phyloP scores from a whole-genome alignment of 177 flowering plant genomes.

The Tripterygium wilfordii region DNA sequence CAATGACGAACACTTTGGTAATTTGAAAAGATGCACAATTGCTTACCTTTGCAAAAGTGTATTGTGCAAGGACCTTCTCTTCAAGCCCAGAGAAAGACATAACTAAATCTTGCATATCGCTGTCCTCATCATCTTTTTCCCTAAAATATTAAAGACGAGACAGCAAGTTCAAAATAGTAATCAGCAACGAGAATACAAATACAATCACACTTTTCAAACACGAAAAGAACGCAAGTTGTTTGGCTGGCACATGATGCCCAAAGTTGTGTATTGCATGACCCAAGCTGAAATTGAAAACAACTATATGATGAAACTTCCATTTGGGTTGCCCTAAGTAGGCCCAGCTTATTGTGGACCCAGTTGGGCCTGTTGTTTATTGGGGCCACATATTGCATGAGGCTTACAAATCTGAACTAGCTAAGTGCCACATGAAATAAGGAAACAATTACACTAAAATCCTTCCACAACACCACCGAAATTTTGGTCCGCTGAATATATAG shows the following conservation, averaged over 20 bases:
- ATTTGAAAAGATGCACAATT: background rate
- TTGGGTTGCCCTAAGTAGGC: no score
- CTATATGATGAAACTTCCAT: no score
- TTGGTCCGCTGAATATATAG: background rate
- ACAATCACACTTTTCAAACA: background rate
- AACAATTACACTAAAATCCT: background rate
- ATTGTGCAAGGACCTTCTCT: constrained; percentile 91
- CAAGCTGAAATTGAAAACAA: no score
- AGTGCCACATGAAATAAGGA: no score
- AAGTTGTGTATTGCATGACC: no score
- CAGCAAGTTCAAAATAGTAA: constrained; percentile 2
- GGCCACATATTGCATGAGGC: no score
- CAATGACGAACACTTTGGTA: no score
- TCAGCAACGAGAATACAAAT: background rate
- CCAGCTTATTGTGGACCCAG: no score
- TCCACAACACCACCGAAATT: background rate
- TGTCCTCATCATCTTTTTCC: constrained; percentile 64
- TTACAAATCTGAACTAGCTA: no score
- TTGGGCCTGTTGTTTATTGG: no score
- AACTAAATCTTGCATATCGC: constrained; percentile 66
- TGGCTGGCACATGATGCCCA: no score
- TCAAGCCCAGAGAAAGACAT: constrained; percentile 85
- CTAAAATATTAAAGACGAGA: constrained; percentile 27
- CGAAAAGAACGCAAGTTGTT: background rate
- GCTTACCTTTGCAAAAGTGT: constrained; percentile 85